Base-by-base conservation (phyloP, 352 stramenopile genomes). In the Phytophthora colocasiae region DNA sequence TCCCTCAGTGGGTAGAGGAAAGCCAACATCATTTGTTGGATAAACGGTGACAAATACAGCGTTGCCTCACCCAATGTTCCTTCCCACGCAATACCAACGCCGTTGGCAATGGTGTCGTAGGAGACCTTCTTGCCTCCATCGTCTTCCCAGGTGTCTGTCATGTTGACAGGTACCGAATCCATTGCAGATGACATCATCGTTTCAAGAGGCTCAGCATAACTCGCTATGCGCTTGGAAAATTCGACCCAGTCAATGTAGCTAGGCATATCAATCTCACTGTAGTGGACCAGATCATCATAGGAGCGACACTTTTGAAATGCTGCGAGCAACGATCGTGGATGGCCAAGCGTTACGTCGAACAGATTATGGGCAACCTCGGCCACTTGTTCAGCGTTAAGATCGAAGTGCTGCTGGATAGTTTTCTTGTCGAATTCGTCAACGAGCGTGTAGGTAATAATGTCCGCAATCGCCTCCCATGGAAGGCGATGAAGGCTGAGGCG, bases 31-130 rank as follows among this genome's bases (percentile, higher is more conserved):
- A 27, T 9, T 2, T 17, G 8, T 11, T 41, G 22, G 22, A 40
- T 40, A 40, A 27, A 32, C 8, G 51, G 19, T 36, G 51, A 24
- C 51, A 58, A 41, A 5, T 40, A 48, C 38, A 58, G 4, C 36
- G n/a, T 34, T 24, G 50, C 34, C 17, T 48, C 27, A 26, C 39
- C 29, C 24, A 48, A 2, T 15, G 26, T 41, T 17, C 24, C 51
- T 3, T 49, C 51, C 51, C 51, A 58, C 51, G 10, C 38, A 49
- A 58, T 40, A 31, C 51, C 51, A 41, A 58, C 27, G 2, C 9
- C 41, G 15, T 53, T 29, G 27, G 46, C 46, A 14, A 40, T 53
- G 27, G 15, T 6, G 6, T n/a, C 36, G 36, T 43, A 43, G 1
- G 4, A 15, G 36, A 17, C 6, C 3, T 43, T 4, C 5, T 43